Base-by-base conservation (phyloP, 495 filamentous ascomycete genomes). In the Aspergillus affinis region DNA sequence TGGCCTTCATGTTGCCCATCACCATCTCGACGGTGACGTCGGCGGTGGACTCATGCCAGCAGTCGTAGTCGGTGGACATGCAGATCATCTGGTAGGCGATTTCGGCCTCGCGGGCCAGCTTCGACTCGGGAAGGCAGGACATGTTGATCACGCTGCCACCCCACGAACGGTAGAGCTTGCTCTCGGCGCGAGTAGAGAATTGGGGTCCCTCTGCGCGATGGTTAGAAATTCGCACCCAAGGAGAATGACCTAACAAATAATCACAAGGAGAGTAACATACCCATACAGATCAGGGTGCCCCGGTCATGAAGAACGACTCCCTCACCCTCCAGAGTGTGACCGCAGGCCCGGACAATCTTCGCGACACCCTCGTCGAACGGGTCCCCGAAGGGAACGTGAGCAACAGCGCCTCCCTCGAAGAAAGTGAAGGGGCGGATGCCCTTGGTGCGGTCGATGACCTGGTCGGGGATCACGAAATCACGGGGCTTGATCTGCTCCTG, bases 51-150 rank as follows among this genome's bases (percentile, higher is more conserved):
- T 75, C 74, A 70, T 90, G 89, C 94, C 94, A 98, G 84, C 93
- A 96, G 75, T 99, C 95, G 68, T 99, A 99, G 76, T 99, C 94
- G 21, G 94, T 99, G 27, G 89, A 88, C 95, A 99, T 99, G 81
- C 93, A 97, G 65, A 99, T 93, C 85, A 97, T 93, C 78, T 93
- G 91, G 69, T 97, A 97, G 17, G 88, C 89, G 63, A 99, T 88
- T 78, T 99, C 95, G 5, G 95, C 95, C 79, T 99, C 94, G 32
- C 90, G 83, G 27, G 94, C 94, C 13, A 99, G 86, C 80, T 98
- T 98, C 32, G 93, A 88, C 79, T 99, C 94, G 23, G 94, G 94
- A n/a, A 98, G 82, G 21, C 88, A 86, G 54, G 89, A 93, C 94
- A 99, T 99, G 81, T 97, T 98, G 79, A 99, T 97, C 3, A 96